phyloP scores from a whole-genome alignment of 257 asterid species.

The Penstemon newberryi region DNA sequence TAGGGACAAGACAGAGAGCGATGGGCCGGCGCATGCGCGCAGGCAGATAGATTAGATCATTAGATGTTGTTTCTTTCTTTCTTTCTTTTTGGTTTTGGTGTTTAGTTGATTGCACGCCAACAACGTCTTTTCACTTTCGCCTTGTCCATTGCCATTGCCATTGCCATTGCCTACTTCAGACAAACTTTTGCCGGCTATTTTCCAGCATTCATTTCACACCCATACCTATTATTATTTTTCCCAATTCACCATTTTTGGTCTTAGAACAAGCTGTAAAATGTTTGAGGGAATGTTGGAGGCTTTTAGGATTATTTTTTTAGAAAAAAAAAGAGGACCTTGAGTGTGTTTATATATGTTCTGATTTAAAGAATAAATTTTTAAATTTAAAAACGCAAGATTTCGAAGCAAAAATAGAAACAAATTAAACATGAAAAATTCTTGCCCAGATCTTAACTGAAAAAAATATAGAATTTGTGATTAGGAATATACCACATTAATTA shows the following conservation, averaged over 20 bases:
- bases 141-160: background rate
- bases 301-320: no score
- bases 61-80: background rate
- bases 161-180: background rate
- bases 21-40: conserved; percentile 13
- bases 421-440: no score
- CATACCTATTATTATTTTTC: background rate
- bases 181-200: conserved; percentile 31
- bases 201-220: conserved; percentile 26
- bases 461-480: no score
- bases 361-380: no score
- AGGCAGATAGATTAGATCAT: background rate
- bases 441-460: no score
- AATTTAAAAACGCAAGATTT: no score
- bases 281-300: background rate
- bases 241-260: background rate
- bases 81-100: background rate
- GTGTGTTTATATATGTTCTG: no score
- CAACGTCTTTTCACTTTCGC: conserved; percentile 28
- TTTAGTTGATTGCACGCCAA: conserved; percentile 25
- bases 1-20: conserved; percentile 9
- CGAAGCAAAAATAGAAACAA: no score
- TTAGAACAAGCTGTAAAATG: background rate
- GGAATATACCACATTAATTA: no score
- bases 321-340: no score